Evolutionary conservation across 2,329 filamentous ascomycete species (phyloP), one percentile per base, ranked within the genome.

Genomic region (Neurospora sp.): DNA sequence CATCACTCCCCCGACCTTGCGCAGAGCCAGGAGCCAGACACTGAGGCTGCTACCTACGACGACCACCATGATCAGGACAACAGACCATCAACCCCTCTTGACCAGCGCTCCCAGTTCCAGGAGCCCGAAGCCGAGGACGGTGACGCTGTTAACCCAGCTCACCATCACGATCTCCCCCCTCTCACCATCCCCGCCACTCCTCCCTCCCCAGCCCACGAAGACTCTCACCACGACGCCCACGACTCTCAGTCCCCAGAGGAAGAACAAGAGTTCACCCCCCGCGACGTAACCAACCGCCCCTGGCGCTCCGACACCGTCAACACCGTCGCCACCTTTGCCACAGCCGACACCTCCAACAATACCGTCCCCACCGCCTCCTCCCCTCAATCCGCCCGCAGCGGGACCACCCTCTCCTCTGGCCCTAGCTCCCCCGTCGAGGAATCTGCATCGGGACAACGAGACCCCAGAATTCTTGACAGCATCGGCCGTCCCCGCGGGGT

Each of bases 341-440:
- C 52, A 28, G 52, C 52, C 23, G 23, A 62, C 7, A 62, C 52
- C 23, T 33, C 52, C 1, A 1, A 1, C 13, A 39, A 39, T 1
- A 62, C 52, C 52, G 23, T n/a, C 2, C 52, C 13, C 8, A 62
- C 52, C 23, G 15, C 3, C 28, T 79, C 78, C 19, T 76, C 78
- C 1, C 79, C 80, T 0, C 75, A 76, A 66, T 82, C 80, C 1
- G 62, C 78, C 19, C 76, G 74, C 66, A 81, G 79, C 74, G 77
- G 78, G 46, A 78, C 76, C 33, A 81, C 79, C 1, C 67, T 80
- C 2, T 79, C 79, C 11, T 79, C 80, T 0, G 71, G 76, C 0
- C 76, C 78, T 0, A 76, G 33, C 33, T 33, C 33, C 33, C 33
- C 33, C 33, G 7, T 33, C 33, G 33, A 7, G 0, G 6, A 33